Evolutionary conservation across 768 basidiomycete species (phyloP).

Genomic region (Lactifluus subvellereus): DNA sequence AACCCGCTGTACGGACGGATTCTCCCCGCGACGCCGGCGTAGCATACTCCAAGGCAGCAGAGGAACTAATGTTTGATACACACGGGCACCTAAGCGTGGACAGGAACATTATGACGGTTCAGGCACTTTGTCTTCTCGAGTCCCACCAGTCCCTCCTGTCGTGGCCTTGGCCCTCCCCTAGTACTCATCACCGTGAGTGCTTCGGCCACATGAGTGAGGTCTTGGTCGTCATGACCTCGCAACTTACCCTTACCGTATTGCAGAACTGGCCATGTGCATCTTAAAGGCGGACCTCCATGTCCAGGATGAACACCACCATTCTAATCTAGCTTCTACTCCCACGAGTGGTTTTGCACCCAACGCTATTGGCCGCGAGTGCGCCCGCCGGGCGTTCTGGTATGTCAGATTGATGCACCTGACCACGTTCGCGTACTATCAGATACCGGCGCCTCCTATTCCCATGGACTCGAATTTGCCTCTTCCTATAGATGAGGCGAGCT

Average conservation of each 20-base stretch:
- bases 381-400: constrained; percentile 80
- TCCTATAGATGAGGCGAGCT: constrained; percentile 77
- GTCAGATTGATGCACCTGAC: constrained; percentile 56
- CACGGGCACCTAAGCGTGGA: constrained; percentile 57
- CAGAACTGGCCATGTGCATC: constrained; percentile 61
- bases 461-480: constrained; percentile 55
- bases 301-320: constrained; percentile 54
- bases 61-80: constrained; percentile 65
- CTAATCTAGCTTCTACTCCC: constrained; percentile 52
- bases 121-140: constrained; percentile 69
- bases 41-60: constrained; percentile 51
- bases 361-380: constrained; percentile 67
- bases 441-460: constrained; percentile 34
- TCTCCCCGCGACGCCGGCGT: constrained; percentile 36
- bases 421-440: constrained; percentile 36
- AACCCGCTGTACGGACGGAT: constrained; percentile 51
- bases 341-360: constrained; percentile 54
- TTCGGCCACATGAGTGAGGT: not conserved
- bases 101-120: constrained; percentile 63
- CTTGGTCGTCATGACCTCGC: constrained; percentile 2
- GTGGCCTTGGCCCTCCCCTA: constrained; percentile 22
- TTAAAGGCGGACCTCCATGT: constrained; percentile 63
- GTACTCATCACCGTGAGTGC: constrained; percentile 29
- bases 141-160: constrained; percentile 49
- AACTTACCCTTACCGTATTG: constrained; percentile 21